Evolutionary conservation across 768 basidiomycete genomes (phyloP).

Genomic region (Boletus patriciae): DNA sequence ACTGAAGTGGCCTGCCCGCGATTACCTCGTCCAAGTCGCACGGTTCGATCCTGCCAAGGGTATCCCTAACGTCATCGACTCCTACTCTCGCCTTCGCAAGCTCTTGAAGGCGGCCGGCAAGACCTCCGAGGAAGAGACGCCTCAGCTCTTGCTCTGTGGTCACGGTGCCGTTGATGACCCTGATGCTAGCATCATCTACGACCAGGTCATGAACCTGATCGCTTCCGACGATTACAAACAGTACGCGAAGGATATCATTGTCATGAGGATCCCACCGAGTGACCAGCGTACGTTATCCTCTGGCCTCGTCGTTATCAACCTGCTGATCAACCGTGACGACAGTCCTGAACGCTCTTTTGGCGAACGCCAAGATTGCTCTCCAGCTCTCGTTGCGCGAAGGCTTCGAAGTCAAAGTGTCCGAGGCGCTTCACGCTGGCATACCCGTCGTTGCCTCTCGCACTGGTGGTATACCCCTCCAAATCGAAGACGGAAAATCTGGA

Average conservation of each 20-base stretch:
- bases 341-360: conserved; percentile 88
- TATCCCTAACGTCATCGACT: conserved; percentile 81
- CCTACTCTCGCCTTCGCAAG: conserved; percentile 80
- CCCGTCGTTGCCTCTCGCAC: conserved; percentile 83
- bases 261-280: conserved; percentile 79
- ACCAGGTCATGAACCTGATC: conserved; percentile 67
- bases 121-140: conserved; percentile 51
- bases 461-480: conserved; percentile 92
- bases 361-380: conserved; percentile 84
- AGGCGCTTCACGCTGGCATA: conserved; percentile 88
- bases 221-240: conserved; percentile 49
- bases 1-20: conserved; percentile 74
- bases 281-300: conserved; percentile 63
- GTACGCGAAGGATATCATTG: conserved; percentile 64
- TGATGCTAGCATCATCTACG: conserved; percentile 90
- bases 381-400: conserved; percentile 94
- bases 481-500: conserved; percentile 85
- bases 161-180: conserved; percentile 95
- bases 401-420: conserved; percentile 96
- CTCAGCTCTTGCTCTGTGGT: conserved; percentile 81
- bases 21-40: conserved; percentile 90
- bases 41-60: conserved; percentile 91
- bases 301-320: neutral
- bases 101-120: conserved; percentile 49
- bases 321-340: conserved; percentile 12